phyloP scores from a whole-genome alignment of 768 basidiomycete species.

The Multifurca ochricompacta region DNA sequence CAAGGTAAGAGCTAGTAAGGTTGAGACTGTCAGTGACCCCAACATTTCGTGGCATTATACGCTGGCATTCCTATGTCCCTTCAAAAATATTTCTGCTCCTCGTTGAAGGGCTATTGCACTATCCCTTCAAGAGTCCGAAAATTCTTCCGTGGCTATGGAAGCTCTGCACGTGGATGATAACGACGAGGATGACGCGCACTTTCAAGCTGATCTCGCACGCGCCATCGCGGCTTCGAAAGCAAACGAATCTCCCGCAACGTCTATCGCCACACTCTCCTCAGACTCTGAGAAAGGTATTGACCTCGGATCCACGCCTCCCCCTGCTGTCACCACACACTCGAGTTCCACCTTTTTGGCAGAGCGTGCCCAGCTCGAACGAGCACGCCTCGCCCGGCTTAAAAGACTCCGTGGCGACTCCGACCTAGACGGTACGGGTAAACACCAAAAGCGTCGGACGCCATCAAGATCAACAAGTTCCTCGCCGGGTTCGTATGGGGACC shows the following conservation, averaged over 20 bases:
- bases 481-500: not conserved
- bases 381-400: slow-evolving; percentile 67
- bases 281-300: not conserved
- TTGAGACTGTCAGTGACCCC: too few species aligned
- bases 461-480: not conserved
- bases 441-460: slow-evolving; percentile 22
- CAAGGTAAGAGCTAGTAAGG: slow-evolving; percentile 6
- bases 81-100: too few species aligned
- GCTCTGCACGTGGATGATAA: slow-evolving; percentile 12
- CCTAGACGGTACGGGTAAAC: slow-evolving; percentile 21
- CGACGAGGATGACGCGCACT: slow-evolving; percentile 36
- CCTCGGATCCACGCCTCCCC: not conserved
- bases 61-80: too few species aligned
- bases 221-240: slow-evolving; percentile 44
- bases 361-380: slow-evolving; percentile 70
- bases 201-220: slow-evolving; percentile 38
- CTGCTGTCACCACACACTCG: not conserved
- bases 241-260: slow-evolving; percentile 8
- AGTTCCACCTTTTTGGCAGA: slow-evolving; percentile 48
- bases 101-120: slow-evolving; percentile 15
- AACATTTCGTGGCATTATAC: too few species aligned
- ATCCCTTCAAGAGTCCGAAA: slow-evolving; percentile 9
- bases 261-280: slow-evolving; percentile 19
- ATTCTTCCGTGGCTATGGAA: not conserved
- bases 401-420: slow-evolving; percentile 34